phyloP scores from a whole-genome alignment of 495 filamentous ascomycete genomes.

The Peziza echinospora region DNA sequence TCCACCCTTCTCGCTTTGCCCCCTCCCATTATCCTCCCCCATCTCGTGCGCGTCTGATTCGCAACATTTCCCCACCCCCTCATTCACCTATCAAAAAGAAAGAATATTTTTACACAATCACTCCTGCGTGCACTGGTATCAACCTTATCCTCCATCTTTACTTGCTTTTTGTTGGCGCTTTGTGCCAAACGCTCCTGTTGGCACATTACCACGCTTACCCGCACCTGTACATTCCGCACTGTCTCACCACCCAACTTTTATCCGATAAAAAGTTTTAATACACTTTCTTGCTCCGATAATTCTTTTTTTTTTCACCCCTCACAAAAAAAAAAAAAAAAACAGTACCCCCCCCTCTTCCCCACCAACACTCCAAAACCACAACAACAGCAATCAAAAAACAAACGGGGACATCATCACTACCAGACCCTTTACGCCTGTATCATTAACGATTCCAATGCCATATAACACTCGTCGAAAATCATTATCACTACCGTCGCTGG shows the following conservation, averaged over 20 bases:
- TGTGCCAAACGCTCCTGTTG: background rate
- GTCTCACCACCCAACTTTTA: constrained; percentile 11
- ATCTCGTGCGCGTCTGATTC: too few species aligned
- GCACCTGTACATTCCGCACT: background rate
- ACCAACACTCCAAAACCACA: constrained; percentile 6
- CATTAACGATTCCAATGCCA: constrained; percentile 38
- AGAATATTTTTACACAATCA: background rate
- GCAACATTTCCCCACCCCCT: too few species aligned
- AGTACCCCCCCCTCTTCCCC: constrained; percentile 1
- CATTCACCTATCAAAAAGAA: too few species aligned
- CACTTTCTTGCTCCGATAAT: background rate
- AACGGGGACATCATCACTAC: background rate
- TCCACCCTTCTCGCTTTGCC: too few species aligned
- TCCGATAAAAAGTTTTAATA: constrained; percentile 9
- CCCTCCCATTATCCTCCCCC: too few species aligned
- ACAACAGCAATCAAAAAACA: constrained; percentile 6
- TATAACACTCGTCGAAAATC: constrained; percentile 98
- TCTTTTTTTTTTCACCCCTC: background rate
- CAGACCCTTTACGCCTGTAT: background rate
- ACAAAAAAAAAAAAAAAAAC: constrained; percentile 11
- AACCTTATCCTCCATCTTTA: background rate
- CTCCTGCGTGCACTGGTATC: background rate
- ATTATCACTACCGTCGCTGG: constrained; percentile 75
- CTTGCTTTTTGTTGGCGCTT: constrained; percentile 1
- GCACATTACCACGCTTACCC: background rate